phyloP scores from a whole-genome alignment of 345 rosid genomes.

The Theobroma cacao region DNA sequence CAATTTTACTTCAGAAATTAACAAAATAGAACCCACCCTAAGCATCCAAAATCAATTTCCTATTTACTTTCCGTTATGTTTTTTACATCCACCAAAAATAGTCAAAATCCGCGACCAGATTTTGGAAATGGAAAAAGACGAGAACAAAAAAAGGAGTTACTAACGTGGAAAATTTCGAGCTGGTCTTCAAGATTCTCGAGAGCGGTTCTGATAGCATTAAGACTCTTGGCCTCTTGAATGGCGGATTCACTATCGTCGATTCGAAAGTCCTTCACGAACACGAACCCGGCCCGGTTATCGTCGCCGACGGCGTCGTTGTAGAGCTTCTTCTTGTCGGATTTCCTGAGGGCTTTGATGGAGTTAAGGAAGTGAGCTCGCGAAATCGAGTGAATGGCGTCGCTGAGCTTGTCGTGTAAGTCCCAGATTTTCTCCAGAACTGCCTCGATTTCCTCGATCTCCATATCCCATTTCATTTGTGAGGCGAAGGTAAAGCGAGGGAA shows the following conservation, averaged over 20 bases:
- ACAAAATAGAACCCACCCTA: not conserved
- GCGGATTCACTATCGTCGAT: slow-evolving; percentile 53
- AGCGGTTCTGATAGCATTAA: slow-evolving; percentile 81
- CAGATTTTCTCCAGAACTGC: slow-evolving; percentile 87
- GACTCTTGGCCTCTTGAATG: slow-evolving; percentile 85
- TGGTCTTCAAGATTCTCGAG: slow-evolving; percentile 98
- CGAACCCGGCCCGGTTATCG: slow-evolving; percentile 55
- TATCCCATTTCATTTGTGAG: slow-evolving; percentile 65
- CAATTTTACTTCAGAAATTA: not conserved
- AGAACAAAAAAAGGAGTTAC: slow-evolving; percentile 20
- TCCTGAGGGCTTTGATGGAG: slow-evolving; percentile 43
- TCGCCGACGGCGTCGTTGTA: slow-evolving; percentile 28
- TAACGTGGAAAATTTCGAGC: slow-evolving; percentile 88
- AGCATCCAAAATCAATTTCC: slow-evolving; percentile 5
- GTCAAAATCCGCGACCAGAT: not conserved
- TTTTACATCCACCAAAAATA: not conserved
- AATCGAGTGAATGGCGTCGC: slow-evolving; percentile 90
- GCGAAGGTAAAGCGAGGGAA: not conserved
- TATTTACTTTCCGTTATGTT: not conserved
- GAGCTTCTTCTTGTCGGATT: slow-evolving; percentile 44
- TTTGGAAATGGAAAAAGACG: not conserved
- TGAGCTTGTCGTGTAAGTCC: slow-evolving; percentile 95
- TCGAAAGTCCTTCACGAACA: slow-evolving; percentile 72
- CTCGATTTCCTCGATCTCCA: slow-evolving; percentile 92
- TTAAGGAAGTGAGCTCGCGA: slow-evolving; percentile 77